These are phyloP conservation scores for Podospora anserina DNA, from an alignment of 495 filamentous ascomycete species.

Conservation along the genomic window DNA sequence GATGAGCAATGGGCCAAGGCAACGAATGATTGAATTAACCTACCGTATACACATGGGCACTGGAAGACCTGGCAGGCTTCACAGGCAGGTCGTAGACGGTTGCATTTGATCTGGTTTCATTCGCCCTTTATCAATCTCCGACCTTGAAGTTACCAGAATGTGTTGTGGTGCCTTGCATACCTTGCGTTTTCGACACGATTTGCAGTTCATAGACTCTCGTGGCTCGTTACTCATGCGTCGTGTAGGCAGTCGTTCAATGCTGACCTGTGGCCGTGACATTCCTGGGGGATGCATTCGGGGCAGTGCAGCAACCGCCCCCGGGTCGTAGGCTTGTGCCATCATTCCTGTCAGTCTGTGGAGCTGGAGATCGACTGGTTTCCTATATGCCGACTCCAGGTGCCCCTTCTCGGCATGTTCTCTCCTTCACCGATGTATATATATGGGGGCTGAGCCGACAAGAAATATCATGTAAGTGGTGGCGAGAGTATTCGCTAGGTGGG, in stretches of 20 bases:
- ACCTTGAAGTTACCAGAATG: neutral
- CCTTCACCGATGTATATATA: neutral
- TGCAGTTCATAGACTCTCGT: conserved; percentile 90
- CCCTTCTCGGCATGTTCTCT: neutral
- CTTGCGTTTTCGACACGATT: conserved; percentile 86
- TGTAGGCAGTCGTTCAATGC: conserved; percentile 76
- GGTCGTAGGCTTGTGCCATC: conserved; percentile 27
- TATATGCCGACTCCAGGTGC: neutral
- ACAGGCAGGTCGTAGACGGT: conserved; percentile 76
- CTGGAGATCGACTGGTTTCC: neutral
- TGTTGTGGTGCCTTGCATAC: conserved; percentile 35
- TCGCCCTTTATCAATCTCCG: conserved; percentile 14
- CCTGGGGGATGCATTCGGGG: conserved; percentile 37
- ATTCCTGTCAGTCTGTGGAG: conserved; percentile 13
- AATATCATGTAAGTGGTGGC: neutral
- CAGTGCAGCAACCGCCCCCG: conserved; percentile 30
- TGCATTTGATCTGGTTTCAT: conserved; percentile 74
- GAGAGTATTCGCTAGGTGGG: neutral
- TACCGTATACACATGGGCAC: conserved; percentile 85
- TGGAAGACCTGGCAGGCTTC: conserved; percentile 87
- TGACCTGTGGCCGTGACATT: conserved; percentile 75
- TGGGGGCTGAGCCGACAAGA: neutral
- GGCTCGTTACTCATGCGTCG: conserved; percentile 71
- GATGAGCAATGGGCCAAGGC: conserved; percentile 9
- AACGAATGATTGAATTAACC: conserved; percentile 18